These are phyloP conservation scores for Coniella vitis DNA, from an alignment of 2,329 filamentous ascomycete species.

Conservation along the genomic window DNA sequence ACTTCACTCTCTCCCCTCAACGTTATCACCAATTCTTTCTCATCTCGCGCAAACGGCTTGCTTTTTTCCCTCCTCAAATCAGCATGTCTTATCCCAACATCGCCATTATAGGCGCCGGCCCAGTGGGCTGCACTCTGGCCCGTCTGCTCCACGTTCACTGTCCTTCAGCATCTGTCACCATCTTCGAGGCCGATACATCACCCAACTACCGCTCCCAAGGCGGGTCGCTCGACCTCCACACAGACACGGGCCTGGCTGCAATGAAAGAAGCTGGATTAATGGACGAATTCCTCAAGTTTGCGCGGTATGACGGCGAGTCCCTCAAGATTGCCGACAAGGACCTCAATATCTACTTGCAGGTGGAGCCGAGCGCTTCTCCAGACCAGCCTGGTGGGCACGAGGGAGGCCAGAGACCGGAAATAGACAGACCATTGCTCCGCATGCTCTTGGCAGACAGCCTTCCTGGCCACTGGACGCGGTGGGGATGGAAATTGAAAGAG, in stretches of 20 bases:
- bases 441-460: constrained; percentile 39
- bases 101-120: constrained; percentile 43
- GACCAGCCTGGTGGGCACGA: constrained; percentile 17
- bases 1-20: too few relatives aligned
- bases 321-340: constrained; percentile 39
- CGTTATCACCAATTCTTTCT: too few relatives aligned
- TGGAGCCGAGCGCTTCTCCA: constrained; percentile 23
- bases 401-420: constrained; percentile 39
- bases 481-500: constrained; percentile 36
- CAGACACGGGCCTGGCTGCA: constrained; percentile 41
- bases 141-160: constrained; percentile 42
- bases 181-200: constrained; percentile 43
- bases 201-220: constrained; percentile 42
- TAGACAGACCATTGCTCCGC: constrained; percentile 41
- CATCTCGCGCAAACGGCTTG: too few relatives aligned
- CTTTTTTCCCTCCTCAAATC: too few relatives aligned
- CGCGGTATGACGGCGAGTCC: constrained; percentile 46
- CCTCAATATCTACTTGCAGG: constrained; percentile 28
- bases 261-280: constrained; percentile 43
- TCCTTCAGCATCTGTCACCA: constrained; percentile 32
- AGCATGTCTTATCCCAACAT: constrained; percentile 26
- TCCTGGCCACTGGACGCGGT: constrained; percentile 37
- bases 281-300: constrained; percentile 41
- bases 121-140: constrained; percentile 43
- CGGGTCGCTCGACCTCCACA: constrained; percentile 49